These are phyloP conservation scores for Peronospora farinosa DNA, from an alignment of 352 stramenopile genomes.

Conservation along the genomic window DNA sequence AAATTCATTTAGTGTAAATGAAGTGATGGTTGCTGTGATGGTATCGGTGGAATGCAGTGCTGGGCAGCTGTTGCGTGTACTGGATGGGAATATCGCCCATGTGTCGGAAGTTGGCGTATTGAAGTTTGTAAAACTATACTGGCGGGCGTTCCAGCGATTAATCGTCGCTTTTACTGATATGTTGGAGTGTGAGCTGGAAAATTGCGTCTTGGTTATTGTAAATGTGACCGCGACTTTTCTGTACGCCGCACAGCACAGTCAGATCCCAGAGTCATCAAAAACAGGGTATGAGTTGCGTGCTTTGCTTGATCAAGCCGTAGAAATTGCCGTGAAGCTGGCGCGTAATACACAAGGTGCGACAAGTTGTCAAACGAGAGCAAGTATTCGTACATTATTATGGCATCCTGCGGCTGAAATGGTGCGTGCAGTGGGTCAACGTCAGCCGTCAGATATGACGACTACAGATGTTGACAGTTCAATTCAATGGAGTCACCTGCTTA, in stretches of 20 bases:
- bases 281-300: slow-evolving; percentile 20
- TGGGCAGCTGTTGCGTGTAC: slow-evolving; percentile 13
- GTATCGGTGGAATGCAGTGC: slow-evolving; percentile 27
- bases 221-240: slow-evolving; percentile 37
- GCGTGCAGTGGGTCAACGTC: slow-evolving; percentile 34
- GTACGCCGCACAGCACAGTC: slow-evolving; percentile 10
- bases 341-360: background rate
- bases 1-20: slow-evolving; percentile 26
- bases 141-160: slow-evolving; percentile 56
- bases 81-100: slow-evolving; percentile 1
- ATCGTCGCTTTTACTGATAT: slow-evolving; percentile 24
- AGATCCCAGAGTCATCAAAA: slow-evolving; percentile 15
- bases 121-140: slow-evolving; percentile 49
- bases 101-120: slow-evolving; percentile 15
- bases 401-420: slow-evolving; percentile 36
- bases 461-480: slow-evolving; percentile 23
- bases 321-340: slow-evolving; percentile 31
- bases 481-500: slow-evolving; percentile 32
- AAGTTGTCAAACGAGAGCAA: slow-evolving; percentile 9
- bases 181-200: slow-evolving; percentile 35
- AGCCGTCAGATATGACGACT: slow-evolving; percentile 6
- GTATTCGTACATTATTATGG: slow-evolving; percentile 32
- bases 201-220: slow-evolving; percentile 32
- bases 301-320: slow-evolving; percentile 31
- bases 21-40: slow-evolving; percentile 26